phyloP scores from a whole-genome alignment of 2,329 filamentous ascomycete genomes.

The Colletotrichum ledebouriae region DNA sequence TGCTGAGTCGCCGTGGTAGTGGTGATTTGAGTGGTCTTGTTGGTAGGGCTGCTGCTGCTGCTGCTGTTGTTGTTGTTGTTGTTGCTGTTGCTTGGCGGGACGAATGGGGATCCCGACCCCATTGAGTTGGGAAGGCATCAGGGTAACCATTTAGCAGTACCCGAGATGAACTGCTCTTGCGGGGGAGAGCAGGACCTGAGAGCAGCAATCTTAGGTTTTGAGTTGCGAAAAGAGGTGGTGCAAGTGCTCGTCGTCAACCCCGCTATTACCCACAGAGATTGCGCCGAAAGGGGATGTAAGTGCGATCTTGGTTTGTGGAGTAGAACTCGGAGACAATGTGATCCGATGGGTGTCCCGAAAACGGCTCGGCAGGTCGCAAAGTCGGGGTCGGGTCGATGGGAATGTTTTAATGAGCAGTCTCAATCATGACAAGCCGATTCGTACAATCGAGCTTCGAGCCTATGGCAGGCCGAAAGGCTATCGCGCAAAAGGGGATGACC shows the following conservation, averaged over 20 bases:
- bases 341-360: conserved; percentile 35
- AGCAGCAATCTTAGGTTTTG: conserved; percentile 24
- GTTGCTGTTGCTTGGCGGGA: conserved; percentile 50
- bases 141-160: conserved; percentile 42
- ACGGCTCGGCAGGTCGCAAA: conserved; percentile 18
- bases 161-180: conserved; percentile 29
- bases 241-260: conserved; percentile 42
- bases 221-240: conserved; percentile 26
- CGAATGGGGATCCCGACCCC: conserved; percentile 52
- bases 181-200: conserved; percentile 35
- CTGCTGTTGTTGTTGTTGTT: conserved; percentile 22
- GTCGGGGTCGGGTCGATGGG: conserved; percentile 27
- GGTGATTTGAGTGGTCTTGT: conserved; percentile 37
- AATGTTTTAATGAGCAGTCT: conserved; percentile 34
- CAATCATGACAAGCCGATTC: conserved; percentile 39
- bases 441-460: conserved; percentile 31
- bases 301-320: conserved; percentile 38
- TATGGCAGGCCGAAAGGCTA: conserved; percentile 37
- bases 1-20: conserved; percentile 42
- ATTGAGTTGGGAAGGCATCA: conserved; percentile 52
- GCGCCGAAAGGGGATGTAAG: conserved; percentile 41
- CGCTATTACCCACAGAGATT: conserved; percentile 42
- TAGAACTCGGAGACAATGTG: conserved; percentile 26
- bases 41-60: conserved; percentile 26
- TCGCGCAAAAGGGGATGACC: conserved; percentile 38